Percentiles rank a stretch among this genome's conserved stretches.
Conservation (phyloP, 345 rosid genomes). For the Hibiscus mutabilis region DNA sequence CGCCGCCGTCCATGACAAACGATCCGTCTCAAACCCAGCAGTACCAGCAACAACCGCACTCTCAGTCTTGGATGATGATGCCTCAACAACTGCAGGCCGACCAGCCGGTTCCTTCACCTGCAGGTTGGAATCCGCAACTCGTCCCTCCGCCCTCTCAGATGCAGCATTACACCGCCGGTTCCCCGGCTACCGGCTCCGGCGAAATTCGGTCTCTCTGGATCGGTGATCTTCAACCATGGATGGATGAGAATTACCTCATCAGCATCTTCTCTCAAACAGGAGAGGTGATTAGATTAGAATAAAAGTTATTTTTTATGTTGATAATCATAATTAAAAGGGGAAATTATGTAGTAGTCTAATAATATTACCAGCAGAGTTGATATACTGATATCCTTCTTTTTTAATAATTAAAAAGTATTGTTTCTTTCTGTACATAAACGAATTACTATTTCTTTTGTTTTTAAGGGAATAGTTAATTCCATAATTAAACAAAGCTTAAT, state of each 20-base stretch:
- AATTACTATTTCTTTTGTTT: neutral
- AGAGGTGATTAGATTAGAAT: constrained; percentile 36
- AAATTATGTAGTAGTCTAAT: no score
- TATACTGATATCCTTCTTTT: neutral
- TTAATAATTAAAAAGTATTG: neutral
- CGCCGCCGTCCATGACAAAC: constrained; percentile 28
- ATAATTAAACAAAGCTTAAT: neutral
- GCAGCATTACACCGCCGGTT: constrained; percentile 28
- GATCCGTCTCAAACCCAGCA: constrained; percentile 38
- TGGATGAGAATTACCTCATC: constrained; percentile 84
- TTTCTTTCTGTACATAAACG: neutral
- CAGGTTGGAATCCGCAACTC: constrained; percentile 71
- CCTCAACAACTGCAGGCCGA: constrained; percentile 33
- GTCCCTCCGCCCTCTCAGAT: constrained; percentile 56
- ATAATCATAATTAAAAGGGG: neutral
- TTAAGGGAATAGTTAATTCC: no score
- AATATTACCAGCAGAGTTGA: neutral
- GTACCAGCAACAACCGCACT: constrained; percentile 31
- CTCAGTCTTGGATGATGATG: constrained; percentile 59
- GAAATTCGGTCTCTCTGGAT: constrained; percentile 88
- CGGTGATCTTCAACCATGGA: constrained; percentile 86
- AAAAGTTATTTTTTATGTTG: neutral
- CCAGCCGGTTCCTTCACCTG: constrained; percentile 57
- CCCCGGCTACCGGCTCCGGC: constrained; percentile 13
- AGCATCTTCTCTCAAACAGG: constrained; percentile 47